Evolutionary conservation across 495 filamentous ascomycete genomes (phyloP).

Genomic region (Hypoxylon fuscum): DNA sequence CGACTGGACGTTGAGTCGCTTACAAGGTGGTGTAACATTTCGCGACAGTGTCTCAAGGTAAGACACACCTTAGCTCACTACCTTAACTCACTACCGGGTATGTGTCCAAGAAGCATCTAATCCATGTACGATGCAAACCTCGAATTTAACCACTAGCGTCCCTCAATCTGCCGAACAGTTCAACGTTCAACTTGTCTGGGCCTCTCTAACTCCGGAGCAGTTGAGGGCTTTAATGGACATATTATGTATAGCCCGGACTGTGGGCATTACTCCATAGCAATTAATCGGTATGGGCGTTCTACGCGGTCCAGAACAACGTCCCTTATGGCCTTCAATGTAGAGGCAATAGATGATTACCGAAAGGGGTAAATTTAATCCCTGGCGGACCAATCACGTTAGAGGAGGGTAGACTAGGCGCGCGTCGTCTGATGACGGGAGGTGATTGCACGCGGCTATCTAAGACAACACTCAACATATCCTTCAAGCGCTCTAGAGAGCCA

Average conservation of each 20-base stretch:
- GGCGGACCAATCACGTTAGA: conserved; percentile 20
- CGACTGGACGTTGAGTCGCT: too few species aligned
- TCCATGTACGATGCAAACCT: conserved; percentile 16
- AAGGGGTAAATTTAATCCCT: conserved; percentile 33
- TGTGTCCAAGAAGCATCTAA: conserved; percentile 2
- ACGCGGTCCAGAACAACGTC: conserved; percentile 30
- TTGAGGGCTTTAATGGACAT: conserved; percentile 12
- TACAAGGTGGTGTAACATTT: too few species aligned
- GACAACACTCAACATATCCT: neutral
- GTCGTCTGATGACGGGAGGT: conserved; percentile 26
- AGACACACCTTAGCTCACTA: conserved; percentile 10
- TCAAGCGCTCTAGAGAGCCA: neutral
- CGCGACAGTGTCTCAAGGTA: conserved; percentile 5
- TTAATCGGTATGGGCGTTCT: conserved; percentile 1
- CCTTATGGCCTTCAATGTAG: conserved; percentile 1
- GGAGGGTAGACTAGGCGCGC: conserved; percentile 1
- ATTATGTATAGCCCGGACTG: conserved; percentile 11
- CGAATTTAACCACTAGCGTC: conserved; percentile 17
- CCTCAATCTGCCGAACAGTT: conserved; percentile 15
- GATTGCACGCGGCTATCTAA: neutral
- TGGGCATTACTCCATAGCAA: conserved; percentile 21
- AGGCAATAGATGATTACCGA: conserved; percentile 29
- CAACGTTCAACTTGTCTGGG: conserved; percentile 9
- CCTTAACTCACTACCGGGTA: neutral
- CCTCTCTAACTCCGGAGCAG: conserved; percentile 2